Percentiles rank a stretch among this genome's conserved stretches.
These are phyloP conservation scores for Colletotrichum chrysophilum DNA, from an alignment of 2,329 filamentous ascomycete species.

Conservation along the genomic window DNA sequence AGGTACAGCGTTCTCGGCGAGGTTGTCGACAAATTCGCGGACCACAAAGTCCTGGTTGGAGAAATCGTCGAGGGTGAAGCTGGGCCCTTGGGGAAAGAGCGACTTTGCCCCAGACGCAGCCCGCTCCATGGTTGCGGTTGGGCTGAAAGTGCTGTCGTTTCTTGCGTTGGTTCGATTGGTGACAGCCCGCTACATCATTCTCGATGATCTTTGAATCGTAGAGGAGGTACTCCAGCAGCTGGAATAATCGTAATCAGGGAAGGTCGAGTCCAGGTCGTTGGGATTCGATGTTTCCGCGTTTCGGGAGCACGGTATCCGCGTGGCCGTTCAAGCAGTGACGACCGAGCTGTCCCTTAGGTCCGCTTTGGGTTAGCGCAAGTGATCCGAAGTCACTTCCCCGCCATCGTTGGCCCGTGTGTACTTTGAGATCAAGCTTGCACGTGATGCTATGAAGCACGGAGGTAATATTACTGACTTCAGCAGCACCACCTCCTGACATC, in stretches of 20 bases:
- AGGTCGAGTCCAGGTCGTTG: not conserved
- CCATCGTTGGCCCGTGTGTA: constrained; percentile 2
- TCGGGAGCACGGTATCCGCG: constrained; percentile 16
- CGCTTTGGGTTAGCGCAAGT: not conserved
- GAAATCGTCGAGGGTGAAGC: constrained; percentile 88
- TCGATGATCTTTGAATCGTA: not conserved
- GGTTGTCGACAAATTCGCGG: constrained; percentile 93
- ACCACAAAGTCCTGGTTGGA: constrained; percentile 95
- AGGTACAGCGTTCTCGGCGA: constrained; percentile 86
- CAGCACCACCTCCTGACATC: not conserved
- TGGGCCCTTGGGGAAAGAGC: constrained; percentile 79
- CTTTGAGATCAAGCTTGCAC: not conserved
- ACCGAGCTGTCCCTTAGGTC: constrained; percentile 1
- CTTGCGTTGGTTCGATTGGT: not conserved
- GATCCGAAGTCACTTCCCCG: not conserved
- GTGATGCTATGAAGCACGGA: not conserved
- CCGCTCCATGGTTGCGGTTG: constrained; percentile 43
- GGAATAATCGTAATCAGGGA: not conserved
- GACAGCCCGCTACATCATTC: constrained; percentile 7
- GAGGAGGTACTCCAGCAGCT: not conserved
- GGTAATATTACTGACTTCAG: not conserved
- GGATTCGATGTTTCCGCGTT: not conserved
- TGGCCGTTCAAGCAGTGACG: constrained; percentile 1
- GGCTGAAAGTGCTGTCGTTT: not conserved
- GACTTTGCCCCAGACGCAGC: constrained; percentile 60